Conservation (phyloP, 768 basidiomycete species). For the Paxillus ammoniavirescens region DNA sequence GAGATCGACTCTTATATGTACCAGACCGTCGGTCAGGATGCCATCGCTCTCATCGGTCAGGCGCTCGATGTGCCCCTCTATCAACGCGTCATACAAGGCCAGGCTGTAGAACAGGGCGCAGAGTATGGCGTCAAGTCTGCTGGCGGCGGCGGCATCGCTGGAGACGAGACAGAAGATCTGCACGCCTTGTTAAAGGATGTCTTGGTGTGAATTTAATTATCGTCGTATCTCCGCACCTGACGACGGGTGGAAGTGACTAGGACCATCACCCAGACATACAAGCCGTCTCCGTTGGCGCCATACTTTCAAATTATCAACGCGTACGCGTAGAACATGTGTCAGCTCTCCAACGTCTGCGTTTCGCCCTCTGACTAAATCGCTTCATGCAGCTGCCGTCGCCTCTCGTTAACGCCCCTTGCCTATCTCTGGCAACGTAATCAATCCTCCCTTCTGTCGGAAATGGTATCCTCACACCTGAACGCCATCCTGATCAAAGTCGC, state of each 20-base stretch:
- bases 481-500: conserved; percentile 94
- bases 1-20: conserved; percentile 98
- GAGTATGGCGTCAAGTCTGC: conserved; percentile 79
- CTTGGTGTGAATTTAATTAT: conserved; percentile 53
- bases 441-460: conserved; percentile 77
- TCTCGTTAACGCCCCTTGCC: conserved; percentile 74
- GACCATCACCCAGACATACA: conserved; percentile 73
- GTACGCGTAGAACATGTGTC: conserved; percentile 98
- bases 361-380: conserved; percentile 2
- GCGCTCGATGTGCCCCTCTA: conserved; percentile 88
- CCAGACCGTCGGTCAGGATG: conserved; percentile 98
- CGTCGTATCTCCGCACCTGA: background rate
- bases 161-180: conserved; percentile 97
- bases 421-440: conserved; percentile 97
- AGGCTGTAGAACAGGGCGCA: conserved; percentile 72
- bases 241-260: conserved; percentile 36
- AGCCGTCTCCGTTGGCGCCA: conserved; percentile 93
- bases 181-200: conserved; percentile 68
- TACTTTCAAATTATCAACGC: conserved; percentile 95
- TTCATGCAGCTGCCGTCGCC: conserved; percentile 65
- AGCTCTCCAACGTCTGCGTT: conserved; percentile 22
- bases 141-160: conserved; percentile 51
- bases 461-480: conserved; percentile 77
- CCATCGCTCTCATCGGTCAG: conserved; percentile 79
- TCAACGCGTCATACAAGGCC: conserved; percentile 76